Base-by-base conservation (phyloP, 805 yeast genomes). In the Yarrowia hollandica region DNA sequence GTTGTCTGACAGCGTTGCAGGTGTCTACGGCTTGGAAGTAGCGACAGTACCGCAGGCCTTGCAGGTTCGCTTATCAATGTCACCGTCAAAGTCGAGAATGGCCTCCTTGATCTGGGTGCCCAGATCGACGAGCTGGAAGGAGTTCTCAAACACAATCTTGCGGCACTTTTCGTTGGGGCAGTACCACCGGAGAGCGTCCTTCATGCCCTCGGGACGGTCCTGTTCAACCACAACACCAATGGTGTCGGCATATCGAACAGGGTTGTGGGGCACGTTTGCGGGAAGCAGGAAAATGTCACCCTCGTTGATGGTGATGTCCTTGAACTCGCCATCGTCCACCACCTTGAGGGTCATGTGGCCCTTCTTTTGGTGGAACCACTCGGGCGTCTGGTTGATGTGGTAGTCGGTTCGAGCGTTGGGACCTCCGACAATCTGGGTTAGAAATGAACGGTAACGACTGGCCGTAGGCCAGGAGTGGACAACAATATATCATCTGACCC, bases 371-470 rank as follows among this genome's bases (percentile, higher is more conserved):
- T 86, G 84, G 71, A 91, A 91, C 82, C 90, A 91, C 68, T 91
- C 97, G 0, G 97, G 97, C 0, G 97, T 91, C 66, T 89, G 95
- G 68, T 91, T 91, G 50, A 91, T 82, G 68, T 91, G 97, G 69
- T 89, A 91, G 69, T 91, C 97, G 0, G 96, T 90, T 60, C 97
- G 78, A 67, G 85, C 96, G 70, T 91, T 91, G 3, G 97, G 97
- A 0, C 97, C 97, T 14, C 97, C 97, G 1, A 91, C 96, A 55
- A 90, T 84, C 76, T 73, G 50, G 7, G 21, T 52, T 52, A 52
- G 44, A 5, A 10, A 18, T 22, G n/a, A n/a, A 26, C 30, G 30
- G 30, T 10, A 26, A 12, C 30, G 30, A 26, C 12, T 26, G 30
- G 30, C 30, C 30, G 30, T 10, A 26, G 30, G 30, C 11, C 30